phyloP scores from a whole-genome alignment of 257 asterid species.

The Nicotiana benthamiana region DNA sequence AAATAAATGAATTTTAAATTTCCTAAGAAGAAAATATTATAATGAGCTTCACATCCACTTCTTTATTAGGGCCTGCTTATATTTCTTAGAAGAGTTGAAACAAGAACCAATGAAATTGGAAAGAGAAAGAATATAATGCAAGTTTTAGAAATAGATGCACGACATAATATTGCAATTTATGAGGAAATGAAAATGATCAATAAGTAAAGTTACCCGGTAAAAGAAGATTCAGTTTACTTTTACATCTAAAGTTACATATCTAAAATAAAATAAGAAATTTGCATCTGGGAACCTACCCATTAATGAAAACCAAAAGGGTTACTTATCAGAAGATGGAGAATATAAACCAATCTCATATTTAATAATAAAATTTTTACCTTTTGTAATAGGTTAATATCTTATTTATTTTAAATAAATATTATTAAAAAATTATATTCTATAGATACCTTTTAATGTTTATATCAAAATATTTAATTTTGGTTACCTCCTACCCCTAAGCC shows the following conservation, averaged over 20 bases:
- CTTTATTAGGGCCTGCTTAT: neutral
- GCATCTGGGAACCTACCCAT: slow-evolving; percentile 7
- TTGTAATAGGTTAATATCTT: too few species aligned
- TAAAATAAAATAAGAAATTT: neutral
- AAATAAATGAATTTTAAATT: neutral
- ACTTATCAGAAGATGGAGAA: slow-evolving; percentile 4
- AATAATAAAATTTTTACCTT: too few species aligned
- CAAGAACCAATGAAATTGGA: neutral
- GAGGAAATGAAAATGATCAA: neutral
- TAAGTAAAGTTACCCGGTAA: neutral
- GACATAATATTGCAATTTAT: neutral
- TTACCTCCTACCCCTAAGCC: too few species aligned
- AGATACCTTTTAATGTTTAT: too few species aligned
- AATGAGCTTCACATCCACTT: neutral
- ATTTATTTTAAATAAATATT: too few species aligned
- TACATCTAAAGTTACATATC: neutral
- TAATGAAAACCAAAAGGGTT: neutral
- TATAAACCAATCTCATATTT: neutral
- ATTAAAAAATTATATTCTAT: too few species aligned
- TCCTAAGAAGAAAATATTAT: neutral
- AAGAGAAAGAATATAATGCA: neutral
- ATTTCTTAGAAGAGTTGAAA: neutral
- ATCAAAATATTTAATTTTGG: too few species aligned
- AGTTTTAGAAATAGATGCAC: neutral
- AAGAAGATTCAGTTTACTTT: neutral